phyloP scores from a whole-genome alignment of 2,329 filamentous ascomycete species.

The Epichloe scottii region DNA sequence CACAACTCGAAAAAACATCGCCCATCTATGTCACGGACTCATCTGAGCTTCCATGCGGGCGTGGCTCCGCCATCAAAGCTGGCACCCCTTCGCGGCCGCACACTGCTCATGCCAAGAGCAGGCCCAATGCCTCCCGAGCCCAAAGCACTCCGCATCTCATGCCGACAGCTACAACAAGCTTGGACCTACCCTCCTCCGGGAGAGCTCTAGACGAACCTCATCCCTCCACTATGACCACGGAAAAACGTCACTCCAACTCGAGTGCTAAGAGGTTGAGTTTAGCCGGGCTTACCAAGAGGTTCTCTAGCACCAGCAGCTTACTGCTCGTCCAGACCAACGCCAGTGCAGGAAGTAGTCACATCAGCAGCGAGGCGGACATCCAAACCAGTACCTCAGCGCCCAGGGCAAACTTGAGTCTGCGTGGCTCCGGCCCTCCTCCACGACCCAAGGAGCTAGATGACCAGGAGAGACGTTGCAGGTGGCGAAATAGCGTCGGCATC shows the following conservation, averaged over 20 bases:
- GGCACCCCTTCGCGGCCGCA: constrained; percentile 31
- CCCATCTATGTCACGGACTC: constrained; percentile 18
- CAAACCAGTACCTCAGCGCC: constrained; percentile 23
- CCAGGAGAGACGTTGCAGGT: constrained; percentile 37
- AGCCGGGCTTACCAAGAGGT: constrained; percentile 45
- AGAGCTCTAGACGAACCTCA: constrained; percentile 16
- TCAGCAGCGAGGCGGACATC: constrained; percentile 32
- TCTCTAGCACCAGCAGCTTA: constrained; percentile 49
- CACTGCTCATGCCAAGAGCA: constrained; percentile 37
- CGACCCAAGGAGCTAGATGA: constrained; percentile 23
- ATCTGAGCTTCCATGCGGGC: constrained; percentile 20
- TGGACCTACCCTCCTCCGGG: constrained; percentile 12
- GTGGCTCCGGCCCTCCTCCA: constrained; percentile 19
- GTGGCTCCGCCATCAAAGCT: constrained; percentile 8
- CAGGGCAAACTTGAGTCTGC: constrained; percentile 30
- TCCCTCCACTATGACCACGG: constrained; percentile 11
- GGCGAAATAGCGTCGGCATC: constrained; percentile 44
- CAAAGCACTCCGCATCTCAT: constrained; percentile 37
- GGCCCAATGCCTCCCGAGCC: constrained; percentile 30
- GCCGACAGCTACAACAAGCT: constrained; percentile 11
- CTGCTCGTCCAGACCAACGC: constrained; percentile 46
- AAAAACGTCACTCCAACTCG: constrained; percentile 40
- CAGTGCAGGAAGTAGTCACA: constrained; percentile 33
- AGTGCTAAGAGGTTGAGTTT: constrained; percentile 48
- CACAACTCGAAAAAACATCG: constrained; percentile 19